Evolutionary conservation across 1,139 yeast genomes (phyloP).

Genomic region (Arxiozyma slooffiae): DNA sequence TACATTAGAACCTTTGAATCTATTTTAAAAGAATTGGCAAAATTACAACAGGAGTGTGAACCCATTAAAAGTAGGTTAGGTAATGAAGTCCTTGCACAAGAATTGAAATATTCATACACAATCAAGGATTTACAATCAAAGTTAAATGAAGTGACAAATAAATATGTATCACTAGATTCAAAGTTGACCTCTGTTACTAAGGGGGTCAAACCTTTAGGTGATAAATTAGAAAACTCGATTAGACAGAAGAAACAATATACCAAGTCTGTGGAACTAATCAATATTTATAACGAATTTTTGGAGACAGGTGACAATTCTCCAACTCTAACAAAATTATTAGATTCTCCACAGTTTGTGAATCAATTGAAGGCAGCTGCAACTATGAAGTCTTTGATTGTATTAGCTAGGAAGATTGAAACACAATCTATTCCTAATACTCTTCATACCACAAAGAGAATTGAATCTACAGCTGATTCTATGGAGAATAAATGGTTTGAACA

Average conservation of each 20-base stretch:
- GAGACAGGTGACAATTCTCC: conserved; percentile 42
- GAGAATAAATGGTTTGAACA: conserved; percentile 54
- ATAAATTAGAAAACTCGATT: conserved; percentile 63
- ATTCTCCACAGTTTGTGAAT: conserved; percentile 34
- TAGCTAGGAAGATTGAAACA: conserved; percentile 53
- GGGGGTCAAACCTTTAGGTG: conserved; percentile 67
- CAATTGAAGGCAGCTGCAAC: conserved; percentile 60
- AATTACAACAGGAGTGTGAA: conserved; percentile 46
- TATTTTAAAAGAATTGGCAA: conserved; percentile 61
- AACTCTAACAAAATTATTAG: conserved; percentile 47
- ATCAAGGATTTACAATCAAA: conserved; percentile 48
- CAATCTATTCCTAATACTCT: conserved; percentile 43
- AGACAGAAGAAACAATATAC: conserved; percentile 65
- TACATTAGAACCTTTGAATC: conserved; percentile 89
- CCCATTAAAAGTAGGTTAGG: conserved; percentile 34
- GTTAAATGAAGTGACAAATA: conserved; percentile 32
- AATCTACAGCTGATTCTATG: conserved; percentile 65
- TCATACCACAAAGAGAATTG: conserved; percentile 46
- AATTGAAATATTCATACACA: conserved; percentile 57
- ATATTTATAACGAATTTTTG: conserved; percentile 69
- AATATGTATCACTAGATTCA: conserved; percentile 51
- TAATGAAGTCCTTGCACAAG: conserved; percentile 50
- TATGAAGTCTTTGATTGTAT: conserved; percentile 51
- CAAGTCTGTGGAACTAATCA: conserved; percentile 63
- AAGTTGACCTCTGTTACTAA: conserved; percentile 51